Conservation (phyloP, 2,329 filamentous ascomycete genomes). For the Pochonia chlamydosporia region DNA sequence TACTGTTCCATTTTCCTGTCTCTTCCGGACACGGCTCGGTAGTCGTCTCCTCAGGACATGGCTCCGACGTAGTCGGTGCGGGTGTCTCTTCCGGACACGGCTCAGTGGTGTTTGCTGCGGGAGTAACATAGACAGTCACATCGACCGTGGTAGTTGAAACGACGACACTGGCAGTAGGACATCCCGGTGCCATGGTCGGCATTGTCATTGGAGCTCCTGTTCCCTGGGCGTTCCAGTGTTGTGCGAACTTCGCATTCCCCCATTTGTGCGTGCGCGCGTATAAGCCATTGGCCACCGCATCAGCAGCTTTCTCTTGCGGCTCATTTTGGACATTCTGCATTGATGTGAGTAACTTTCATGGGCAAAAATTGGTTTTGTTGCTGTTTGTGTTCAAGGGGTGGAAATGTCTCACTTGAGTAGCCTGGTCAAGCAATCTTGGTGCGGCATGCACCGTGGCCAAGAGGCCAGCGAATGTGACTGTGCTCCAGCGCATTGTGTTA, state of each 20-base stretch:
- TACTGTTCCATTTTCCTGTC: background rate
- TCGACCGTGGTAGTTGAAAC: constrained; percentile 27
- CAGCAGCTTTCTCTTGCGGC: background rate
- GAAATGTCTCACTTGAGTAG: constrained; percentile 1
- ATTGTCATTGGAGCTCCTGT: too few relatives aligned
- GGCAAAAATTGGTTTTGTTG: too few relatives aligned
- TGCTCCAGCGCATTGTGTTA: constrained; percentile 1
- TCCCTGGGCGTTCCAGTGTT: background rate
- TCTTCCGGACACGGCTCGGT: too few relatives aligned
- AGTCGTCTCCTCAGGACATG: background rate
- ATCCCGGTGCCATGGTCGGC: constrained; percentile 12
- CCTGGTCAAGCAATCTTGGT: constrained; percentile 3
- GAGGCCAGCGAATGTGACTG: constrained; percentile 3
- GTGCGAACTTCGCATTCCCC: background rate
- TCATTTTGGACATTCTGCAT: background rate
- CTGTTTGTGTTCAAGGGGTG: too few relatives aligned
- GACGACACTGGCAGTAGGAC: constrained; percentile 17
- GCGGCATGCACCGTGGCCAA: constrained; percentile 6
- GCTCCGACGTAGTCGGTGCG: background rate
- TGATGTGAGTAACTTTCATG: background rate
- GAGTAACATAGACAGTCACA: constrained; percentile 24
- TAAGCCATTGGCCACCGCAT: background rate
- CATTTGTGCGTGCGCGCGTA: constrained; percentile 1
- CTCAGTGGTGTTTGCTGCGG: constrained; percentile 14
- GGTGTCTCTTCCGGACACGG: background rate